Base-by-base conservation (phyloP, 2,329 filamentous ascomycete species). In the Cercospora berteroae region DNA sequence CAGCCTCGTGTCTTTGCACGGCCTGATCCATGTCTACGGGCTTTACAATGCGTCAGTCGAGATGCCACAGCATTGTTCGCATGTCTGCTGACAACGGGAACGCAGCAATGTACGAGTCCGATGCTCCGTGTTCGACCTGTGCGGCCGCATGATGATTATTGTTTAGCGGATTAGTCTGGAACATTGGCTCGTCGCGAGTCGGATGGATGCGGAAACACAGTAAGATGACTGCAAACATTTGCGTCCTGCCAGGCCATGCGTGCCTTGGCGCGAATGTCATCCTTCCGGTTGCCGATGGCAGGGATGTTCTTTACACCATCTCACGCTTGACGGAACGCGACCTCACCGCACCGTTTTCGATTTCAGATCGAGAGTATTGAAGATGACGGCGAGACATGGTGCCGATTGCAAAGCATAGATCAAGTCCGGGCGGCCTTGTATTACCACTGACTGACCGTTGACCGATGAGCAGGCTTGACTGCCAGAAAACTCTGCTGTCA, bases 11-110 rank as follows among this genome's bases (percentile, higher is more conserved):
- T 57, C 55, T 29, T 33, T 57, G 27, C 36, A 42, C 36, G 20
- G 36, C 61, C 27, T 57, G 50, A 52, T 64, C 61, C 61, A 57
- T 64, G 50, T 64, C 52, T 57, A 63, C 60, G 16, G 25, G 27
- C 42, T 29, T 27, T 29, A 12, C 9, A 18, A 25, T 48, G 16
- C 61, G 18, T 39, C 50, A 52, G 23, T 33, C 55, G 55, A 16
- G 25, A 56, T 33, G 61, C 20, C 12, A 13, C 61, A 52, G 31
- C 18, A 29, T 27, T 58, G 55, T 18, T 23, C 23, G 18, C 31
- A 16, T 42, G 25, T 44, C 31, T 48, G 33, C 50, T 58, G 61
- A 57, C 52, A 42, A n/a, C 23, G 16, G 52, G 44, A 31, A 9
- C 36, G 4, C 18, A 23, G 25, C 25, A 5, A 33, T 16, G 42